Base-by-base conservation (phyloP, 2,329 filamentous ascomycete genomes). In the Fusarium chlamydosporum region DNA sequence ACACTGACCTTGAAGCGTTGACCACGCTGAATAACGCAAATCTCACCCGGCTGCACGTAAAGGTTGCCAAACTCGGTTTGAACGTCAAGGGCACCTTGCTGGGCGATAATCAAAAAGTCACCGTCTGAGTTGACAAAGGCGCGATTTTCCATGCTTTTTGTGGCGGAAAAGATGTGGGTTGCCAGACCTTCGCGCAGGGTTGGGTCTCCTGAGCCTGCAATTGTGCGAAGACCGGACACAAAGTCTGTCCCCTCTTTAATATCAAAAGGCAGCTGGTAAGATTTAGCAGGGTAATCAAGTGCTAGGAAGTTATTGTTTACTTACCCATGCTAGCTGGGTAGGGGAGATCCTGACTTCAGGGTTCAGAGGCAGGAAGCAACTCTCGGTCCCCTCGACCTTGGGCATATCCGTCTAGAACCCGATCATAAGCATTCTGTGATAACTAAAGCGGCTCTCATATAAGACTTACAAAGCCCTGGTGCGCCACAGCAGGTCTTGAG, bases 21-120 rank as follows among this genome's bases (percentile, higher is more conserved):
- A n/a, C 90, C 90, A 13, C 88, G 84, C 23, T 87, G 90, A 23
- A 92, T 88, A 16, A 92, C 85, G 50, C 83, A 85, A 33, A 92
- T 86, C 75, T 92, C 90, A n/a, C 89, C 89, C 0, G 89, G 89
- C 6, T 89, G 86, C 7, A 91, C 88, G 51, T 89, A 83, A 1
- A 91, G 76, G 27, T 82, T 83, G 6, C 90, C 90, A 16, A 91
- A 83, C 73, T 92, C 90, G 4, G 90, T 92, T 73, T 90, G 88
- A 45, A 92, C 88, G 68, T 91, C 86, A 3, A 92, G 81, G 0
- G 85, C 81, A 13, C 90, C 90, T 67, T 89, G 84, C 62, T 92
- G 89, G 0, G 86, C 88, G 4, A 91, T 83, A 46, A 92, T 89
- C 53, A 91, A 79, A 63, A 89, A 85, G 74, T 92, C 89, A 16